Base-by-base conservation (phyloP, 2,329 filamentous ascomycete species). In the Fusarium verrucosum region DNA sequence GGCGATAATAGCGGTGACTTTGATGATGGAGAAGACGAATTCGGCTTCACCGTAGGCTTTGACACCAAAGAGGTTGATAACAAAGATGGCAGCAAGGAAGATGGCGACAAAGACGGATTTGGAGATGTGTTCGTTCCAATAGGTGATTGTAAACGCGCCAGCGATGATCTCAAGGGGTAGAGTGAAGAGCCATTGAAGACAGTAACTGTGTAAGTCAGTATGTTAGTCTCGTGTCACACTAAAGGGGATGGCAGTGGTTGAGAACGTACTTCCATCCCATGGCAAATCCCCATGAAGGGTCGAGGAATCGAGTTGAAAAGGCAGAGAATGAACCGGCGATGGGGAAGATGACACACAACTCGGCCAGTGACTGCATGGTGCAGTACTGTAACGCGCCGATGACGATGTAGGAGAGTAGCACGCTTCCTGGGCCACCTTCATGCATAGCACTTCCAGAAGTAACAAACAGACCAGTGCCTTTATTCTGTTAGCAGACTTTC, bases 231-330 rank as follows among this genome's bases (percentile, higher is more conserved):
- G 8, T 23, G 23, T 23, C 23, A 8, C 23, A 23, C 23, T 23
- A 23, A 23, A 8, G 8, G 23, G 23, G 23, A 23, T n/a, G n/a
- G n/a, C n/a, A n/a, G n/a, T n/a, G n/a, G 23, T 23, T 5, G 8
- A 23, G 23, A 23, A 83, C 86, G 76, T 77, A 91, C 84, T 96
- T 96, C 92, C 92, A 96, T 10, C 92, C 93, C 92, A 97, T 96
- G 26, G 92, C 91, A 73, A 96, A 96, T 0, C 93, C 93, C 92
- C 92, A 97, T 0, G 94, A 93, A 1, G 94, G 94, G 73, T 97
- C 93, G 6, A 98, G 78, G 71, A 98, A 97, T 10, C 94, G 88
- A n/a, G 92, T 97, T 9, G 94, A 96, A 77, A 94, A 97, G 10
- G 92, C 90, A 2, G 92, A 92, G 75, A 97, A 98, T 4, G 93